These are phyloP conservation scores for Penicillium tannophilum DNA, from an alignment of 495 filamentous ascomycete species.

Conservation along the genomic window DNA sequence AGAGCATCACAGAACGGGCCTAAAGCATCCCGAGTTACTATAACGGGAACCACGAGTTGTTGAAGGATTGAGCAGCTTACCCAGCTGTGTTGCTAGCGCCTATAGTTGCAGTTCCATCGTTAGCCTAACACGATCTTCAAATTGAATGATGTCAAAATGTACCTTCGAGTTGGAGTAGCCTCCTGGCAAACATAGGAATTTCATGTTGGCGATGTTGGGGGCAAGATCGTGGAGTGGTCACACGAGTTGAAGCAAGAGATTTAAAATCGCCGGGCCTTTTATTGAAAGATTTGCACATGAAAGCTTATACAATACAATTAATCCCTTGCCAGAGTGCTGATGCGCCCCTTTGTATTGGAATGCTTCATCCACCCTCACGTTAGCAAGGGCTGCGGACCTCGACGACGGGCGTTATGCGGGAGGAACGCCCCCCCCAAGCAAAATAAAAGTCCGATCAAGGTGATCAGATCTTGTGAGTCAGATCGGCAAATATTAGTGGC, in stretches of 20 bases:
- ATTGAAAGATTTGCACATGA: slow-evolving; percentile 1
- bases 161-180: slow-evolving; percentile 30
- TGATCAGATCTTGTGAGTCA: slow-evolving; percentile 5
- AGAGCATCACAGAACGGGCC: slow-evolving; percentile 26
- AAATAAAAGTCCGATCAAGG: neutral
- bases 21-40: slow-evolving; percentile 2
- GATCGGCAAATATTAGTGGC: slow-evolving; percentile 17
- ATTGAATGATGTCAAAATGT: neutral
- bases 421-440: neutral
- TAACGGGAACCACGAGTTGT: neutral
- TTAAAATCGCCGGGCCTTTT: neutral
- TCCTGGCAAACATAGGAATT: slow-evolving; percentile 35
- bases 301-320: slow-evolving; percentile 1
- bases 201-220: slow-evolving; percentile 19
- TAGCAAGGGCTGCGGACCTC: slow-evolving; percentile 24
- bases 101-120: slow-evolving; percentile 3
- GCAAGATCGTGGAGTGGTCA: neutral
- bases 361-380: slow-evolving; percentile 31
- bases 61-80: slow-evolving; percentile 16
- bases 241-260: neutral
- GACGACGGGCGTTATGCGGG: neutral
- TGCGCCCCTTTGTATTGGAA: slow-evolving; percentile 26
- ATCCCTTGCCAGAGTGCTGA: slow-evolving; percentile 14
- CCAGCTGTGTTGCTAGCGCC: slow-evolving; percentile 30
- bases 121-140: neutral